phyloP scores from a whole-genome alignment of 116 monocot species.

The Papilionanthe hybrid region DNA sequence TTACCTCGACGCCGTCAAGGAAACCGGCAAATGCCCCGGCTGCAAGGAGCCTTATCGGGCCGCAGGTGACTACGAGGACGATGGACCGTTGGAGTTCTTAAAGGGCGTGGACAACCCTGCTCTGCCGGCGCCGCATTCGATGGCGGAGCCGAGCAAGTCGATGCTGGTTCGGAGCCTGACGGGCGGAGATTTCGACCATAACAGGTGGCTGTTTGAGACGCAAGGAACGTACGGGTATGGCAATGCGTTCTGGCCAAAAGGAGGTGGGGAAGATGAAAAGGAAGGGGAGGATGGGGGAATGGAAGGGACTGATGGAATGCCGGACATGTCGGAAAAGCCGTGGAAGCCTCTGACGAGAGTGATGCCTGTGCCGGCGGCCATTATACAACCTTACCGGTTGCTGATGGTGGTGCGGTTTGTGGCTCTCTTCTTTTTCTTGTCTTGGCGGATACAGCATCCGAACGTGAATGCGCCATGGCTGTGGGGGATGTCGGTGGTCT shows the following conservation, averaged over 20 bases:
- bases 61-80: constrained; percentile 41
- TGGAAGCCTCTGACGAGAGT: constrained; percentile 24
- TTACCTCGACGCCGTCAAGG: constrained; percentile 75
- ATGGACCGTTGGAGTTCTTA: constrained; percentile 20
- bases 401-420: constrained; percentile 31
- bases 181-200: constrained; percentile 66
- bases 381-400: constrained; percentile 19
- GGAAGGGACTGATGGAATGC: constrained; percentile 8
- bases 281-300: neutral
- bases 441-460: constrained; percentile 30
- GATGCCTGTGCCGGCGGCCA: constrained; percentile 3
- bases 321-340: constrained; percentile 6
- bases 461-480: constrained; percentile 42
- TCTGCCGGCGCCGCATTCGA: constrained; percentile 56
- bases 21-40: constrained; percentile 62
- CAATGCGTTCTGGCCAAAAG: constrained; percentile 69
- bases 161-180: constrained; percentile 37
- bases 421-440: constrained; percentile 30
- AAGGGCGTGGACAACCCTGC: constrained; percentile 26
- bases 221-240: constrained; percentile 95
- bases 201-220: constrained; percentile 90
- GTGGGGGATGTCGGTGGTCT: constrained; percentile 49
- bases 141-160: constrained; percentile 49
- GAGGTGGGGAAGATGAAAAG: neutral
- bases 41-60: constrained; percentile 85